A percentile compares a stretch with the other conserved stretches of the same genome.
phyloP scores from a whole-genome alignment of 257 asterid genomes.

The Echium plantagineum region DNA sequence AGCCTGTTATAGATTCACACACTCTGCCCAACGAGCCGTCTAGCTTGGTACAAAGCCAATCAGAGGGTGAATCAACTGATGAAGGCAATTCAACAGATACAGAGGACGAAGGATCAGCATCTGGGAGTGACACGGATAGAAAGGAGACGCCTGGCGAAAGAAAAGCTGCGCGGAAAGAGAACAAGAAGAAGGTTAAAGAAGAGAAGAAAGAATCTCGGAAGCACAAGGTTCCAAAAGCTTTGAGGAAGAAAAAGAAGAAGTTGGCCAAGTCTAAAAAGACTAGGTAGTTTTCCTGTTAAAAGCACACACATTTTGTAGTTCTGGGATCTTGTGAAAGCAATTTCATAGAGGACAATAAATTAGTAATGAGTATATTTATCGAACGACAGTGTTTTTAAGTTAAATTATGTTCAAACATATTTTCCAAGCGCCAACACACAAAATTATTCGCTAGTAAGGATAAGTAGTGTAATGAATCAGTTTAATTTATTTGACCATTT shows the following conservation, averaged over 20 bases:
- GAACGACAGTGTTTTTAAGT: no score
- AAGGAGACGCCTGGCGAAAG: constrained; percentile 36
- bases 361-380: no score
- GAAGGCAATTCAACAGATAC: constrained; percentile 28
- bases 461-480: no score
- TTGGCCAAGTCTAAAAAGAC: constrained; percentile 78
- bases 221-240: constrained; percentile 66
- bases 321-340: neutral
- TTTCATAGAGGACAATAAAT: neutral
- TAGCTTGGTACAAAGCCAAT: constrained; percentile 15
- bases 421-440: no score
- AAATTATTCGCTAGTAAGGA: no score
- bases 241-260: constrained; percentile 83
- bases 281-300: constrained; percentile 21
- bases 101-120: constrained; percentile 31
- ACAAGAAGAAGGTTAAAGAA: constrained; percentile 90
- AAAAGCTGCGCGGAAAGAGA: constrained; percentile 76
- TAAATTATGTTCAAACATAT: no score
- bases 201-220: constrained; percentile 82
- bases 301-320: neutral
- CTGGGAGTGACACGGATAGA: constrained; percentile 21
- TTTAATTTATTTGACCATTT: no score
- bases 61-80: constrained; percentile 31
- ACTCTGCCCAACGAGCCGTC: neutral
- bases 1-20: neutral